Evolutionary conservation across 192 early-diverging fungal species (phyloP), one percentile per base, ranked within the genome.

Genomic region (Entomortierella parvispora): DNA sequence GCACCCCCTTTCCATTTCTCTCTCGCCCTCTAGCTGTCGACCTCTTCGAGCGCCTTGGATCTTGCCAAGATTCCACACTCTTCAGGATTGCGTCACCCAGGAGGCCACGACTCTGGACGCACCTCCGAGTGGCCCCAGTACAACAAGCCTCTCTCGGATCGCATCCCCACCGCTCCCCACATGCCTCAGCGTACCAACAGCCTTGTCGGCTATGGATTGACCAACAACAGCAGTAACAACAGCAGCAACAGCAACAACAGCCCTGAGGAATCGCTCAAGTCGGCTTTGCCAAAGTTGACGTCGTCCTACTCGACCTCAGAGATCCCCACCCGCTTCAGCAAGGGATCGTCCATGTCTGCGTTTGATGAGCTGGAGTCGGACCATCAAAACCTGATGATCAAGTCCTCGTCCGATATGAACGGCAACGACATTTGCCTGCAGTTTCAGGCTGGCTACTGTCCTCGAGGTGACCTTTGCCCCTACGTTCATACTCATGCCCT

Each of bases 381-480:
- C n/a, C 56, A 65, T 50, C 68, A 78, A n/a, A 42, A 29, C 20
- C 28, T 69, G 14, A 37, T 65, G 18, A 46, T 68, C 29, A 67
- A 77, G 17, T 63, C n/a, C n/a, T 40, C 37, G 7, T 5, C 67
- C 2, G 75, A 79, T 18, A 44, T 69, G 20, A 51, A 31, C 42
- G 31, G 75, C 47, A 29, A 43, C 17, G 67, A 81, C 11, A 47
- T 80, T 33, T 86, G 82, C 40, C 60, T 78, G 11, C 78, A 82
- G 17, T 82, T 74, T 58, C 77, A 78, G 31, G 77, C 82, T 58
- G 82, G 82, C 3, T 81, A 69, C 29, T 85, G 84, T 58, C 59
- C 80, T 12, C 61, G 78, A 9, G 87, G 85, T 42, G 88, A 89
- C n/a, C 65, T 81, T 48, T 89, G 88, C 52, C 78, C 79, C 20